Evolutionary conservation across 78 protist species (phyloP).

Genomic region (Dictyostelium purpureum): DNA sequence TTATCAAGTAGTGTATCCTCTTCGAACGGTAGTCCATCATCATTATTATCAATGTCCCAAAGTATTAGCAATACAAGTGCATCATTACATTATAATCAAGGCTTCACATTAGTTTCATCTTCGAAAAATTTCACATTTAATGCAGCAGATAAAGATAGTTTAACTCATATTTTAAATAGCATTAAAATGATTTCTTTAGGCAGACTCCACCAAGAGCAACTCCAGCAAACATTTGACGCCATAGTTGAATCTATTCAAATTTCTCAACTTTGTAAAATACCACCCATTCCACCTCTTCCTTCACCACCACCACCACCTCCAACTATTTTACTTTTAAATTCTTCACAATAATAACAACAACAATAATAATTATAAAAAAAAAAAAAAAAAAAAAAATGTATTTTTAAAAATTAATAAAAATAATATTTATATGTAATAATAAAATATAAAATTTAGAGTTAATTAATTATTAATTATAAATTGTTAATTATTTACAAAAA

Average conservation of each 20-base stretch:
- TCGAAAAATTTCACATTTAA: conserved; percentile 38
- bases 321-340: background rate
- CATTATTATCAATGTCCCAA: background rate
- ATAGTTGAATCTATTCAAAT: conserved; percentile 19
- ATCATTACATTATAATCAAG: conserved; percentile 23
- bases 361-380: background rate
- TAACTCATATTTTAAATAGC: background rate
- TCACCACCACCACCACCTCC: conserved; percentile 60
- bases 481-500: background rate
- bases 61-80: background rate
- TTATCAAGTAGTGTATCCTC: background rate
- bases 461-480: background rate
- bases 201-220: conserved; percentile 1
- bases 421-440: no score
- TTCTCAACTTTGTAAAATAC: conserved; percentile 18
- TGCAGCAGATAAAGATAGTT: conserved; percentile 26
- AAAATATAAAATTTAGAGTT: no score
- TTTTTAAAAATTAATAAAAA: background rate
- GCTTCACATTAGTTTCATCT: conserved; percentile 2
- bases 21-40: background rate
- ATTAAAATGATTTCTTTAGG: conserved; percentile 19
- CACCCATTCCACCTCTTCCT: conserved; percentile 53
- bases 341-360: background rate
- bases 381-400: background rate
- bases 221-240: conserved; percentile 24